phyloP scores from a whole-genome alignment of 2,329 filamentous ascomycete genomes.

The Aspergillus ochraceoroseus region DNA sequence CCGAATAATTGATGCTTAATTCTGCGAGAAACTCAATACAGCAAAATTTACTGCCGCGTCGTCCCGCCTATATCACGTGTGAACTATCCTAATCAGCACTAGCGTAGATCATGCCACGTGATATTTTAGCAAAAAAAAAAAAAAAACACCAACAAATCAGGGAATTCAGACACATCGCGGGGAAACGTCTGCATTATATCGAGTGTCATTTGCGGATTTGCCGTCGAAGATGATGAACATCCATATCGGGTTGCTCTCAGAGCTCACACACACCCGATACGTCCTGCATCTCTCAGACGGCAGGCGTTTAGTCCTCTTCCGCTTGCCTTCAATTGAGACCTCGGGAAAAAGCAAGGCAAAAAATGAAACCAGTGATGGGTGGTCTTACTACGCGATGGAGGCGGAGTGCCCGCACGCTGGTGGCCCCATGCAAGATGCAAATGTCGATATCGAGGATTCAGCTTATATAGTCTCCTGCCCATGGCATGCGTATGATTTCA shows the following conservation, averaged over 20 bases:
- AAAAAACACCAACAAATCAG: too few species aligned
- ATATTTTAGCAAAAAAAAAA: too few species aligned
- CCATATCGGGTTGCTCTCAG: conserved; percentile 29
- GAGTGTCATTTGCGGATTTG: neutral
- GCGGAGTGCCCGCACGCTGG: conserved; percentile 48
- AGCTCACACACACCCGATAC: conserved; percentile 41
- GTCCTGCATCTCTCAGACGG: conserved; percentile 43
- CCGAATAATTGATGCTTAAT: too few species aligned
- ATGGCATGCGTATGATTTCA: conserved; percentile 50
- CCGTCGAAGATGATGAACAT: conserved; percentile 20
- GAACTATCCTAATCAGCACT: too few species aligned
- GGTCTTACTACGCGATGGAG: conserved; percentile 49
- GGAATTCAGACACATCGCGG: too few species aligned
- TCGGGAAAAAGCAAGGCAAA: conserved; percentile 20
- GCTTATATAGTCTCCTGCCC: conserved; percentile 47
- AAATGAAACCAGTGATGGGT: conserved; percentile 38
- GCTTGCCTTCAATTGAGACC: conserved; percentile 41
- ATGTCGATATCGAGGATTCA: conserved; percentile 48
- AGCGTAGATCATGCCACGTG: too few species aligned
- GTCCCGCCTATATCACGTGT: too few species aligned
- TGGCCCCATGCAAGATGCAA: conserved; percentile 45
- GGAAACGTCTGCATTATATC: too few species aligned
- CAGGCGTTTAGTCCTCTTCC: conserved; percentile 47
- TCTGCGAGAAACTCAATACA: too few species aligned
- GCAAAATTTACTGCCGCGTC: too few species aligned